Evolutionary conservation across 768 basidiomycete species (phyloP).

Genomic region (Lentinula raphanica): DNA sequence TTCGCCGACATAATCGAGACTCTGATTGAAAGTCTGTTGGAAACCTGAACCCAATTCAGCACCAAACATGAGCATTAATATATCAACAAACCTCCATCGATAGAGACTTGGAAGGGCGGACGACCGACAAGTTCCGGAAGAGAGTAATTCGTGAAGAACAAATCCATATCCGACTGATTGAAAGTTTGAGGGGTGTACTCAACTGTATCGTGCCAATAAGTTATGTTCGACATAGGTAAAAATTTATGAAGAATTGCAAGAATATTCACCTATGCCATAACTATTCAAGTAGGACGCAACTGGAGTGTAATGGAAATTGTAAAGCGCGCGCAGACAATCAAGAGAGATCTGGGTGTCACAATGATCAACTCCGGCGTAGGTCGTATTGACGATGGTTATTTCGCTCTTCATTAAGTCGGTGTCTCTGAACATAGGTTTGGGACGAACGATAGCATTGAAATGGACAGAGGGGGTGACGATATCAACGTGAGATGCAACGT

Average conservation of each 20-base stretch:
- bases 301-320: constrained; percentile 29
- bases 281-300: constrained; percentile 25
- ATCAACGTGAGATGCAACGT: constrained; percentile 33
- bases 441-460: constrained; percentile 22
- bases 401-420: constrained; percentile 15
- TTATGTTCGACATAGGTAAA: background rate
- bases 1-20: constrained; percentile 35
- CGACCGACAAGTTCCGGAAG: constrained; percentile 22
- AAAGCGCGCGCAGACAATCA: constrained; percentile 34
- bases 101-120: constrained; percentile 26
- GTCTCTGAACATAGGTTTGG: constrained; percentile 10
- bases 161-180: constrained; percentile 28
- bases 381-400: constrained; percentile 5
- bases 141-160: constrained; percentile 25
- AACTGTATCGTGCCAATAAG: constrained; percentile 19
- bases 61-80: background rate
- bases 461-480: constrained; percentile 41
- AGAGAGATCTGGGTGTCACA: constrained; percentile 36
- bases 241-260: constrained; percentile 9
- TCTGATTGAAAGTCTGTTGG: constrained; percentile 20
- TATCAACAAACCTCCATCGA: constrained; percentile 26
- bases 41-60: constrained; percentile 13
- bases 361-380: constrained; percentile 14
- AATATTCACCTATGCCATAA: constrained; percentile 28
- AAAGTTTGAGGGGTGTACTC: constrained; percentile 38